Conservation (phyloP, 2,329 filamentous ascomycete genomes). For the Exophiala spinifera region DNA sequence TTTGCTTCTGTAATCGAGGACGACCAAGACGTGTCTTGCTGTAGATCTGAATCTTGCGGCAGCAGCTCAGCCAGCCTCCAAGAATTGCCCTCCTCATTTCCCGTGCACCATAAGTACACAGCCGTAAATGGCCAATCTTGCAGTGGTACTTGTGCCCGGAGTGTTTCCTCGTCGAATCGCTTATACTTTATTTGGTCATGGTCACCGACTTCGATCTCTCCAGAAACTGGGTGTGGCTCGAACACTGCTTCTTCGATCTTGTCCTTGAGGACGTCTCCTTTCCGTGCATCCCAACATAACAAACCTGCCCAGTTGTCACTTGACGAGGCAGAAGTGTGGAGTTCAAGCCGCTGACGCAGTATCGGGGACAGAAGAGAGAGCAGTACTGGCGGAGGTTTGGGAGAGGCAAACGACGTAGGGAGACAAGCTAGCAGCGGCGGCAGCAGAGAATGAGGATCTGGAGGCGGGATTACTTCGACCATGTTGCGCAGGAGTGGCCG, state of each 20-base stretch:
- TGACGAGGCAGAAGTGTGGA: slow-evolving; percentile 48
- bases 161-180: slow-evolving; percentile 59
- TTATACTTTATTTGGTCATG: slow-evolving; percentile 56
- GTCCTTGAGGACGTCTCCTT: slow-evolving; percentile 52
- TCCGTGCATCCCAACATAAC: slow-evolving; percentile 56
- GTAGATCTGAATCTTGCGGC: slow-evolving; percentile 48
- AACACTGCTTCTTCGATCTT: slow-evolving; percentile 54
- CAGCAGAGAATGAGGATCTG: slow-evolving; percentile 55
- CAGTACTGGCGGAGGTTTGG: slow-evolving; percentile 58
- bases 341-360: slow-evolving; percentile 59
- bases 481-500: slow-evolving; percentile 33
- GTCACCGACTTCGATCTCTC: slow-evolving; percentile 61
- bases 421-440: slow-evolving; percentile 63
- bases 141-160: slow-evolving; percentile 54
- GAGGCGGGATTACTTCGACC: slow-evolving; percentile 54
- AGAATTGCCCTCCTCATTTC: slow-evolving; percentile 52
- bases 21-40: slow-evolving; percentile 53
- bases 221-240: slow-evolving; percentile 63
- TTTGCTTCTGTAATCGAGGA: slow-evolving; percentile 55
- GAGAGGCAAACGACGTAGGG: slow-evolving; percentile 58
- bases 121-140: slow-evolving; percentile 55
- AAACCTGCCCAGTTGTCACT: slow-evolving; percentile 57
- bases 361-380: slow-evolving; percentile 62
- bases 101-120: slow-evolving; percentile 61
- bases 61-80: slow-evolving; percentile 61